Evolutionary conservation across 2,329 filamentous ascomycete species (phyloP).

Genomic region (Fusarium mangiferae): DNA sequence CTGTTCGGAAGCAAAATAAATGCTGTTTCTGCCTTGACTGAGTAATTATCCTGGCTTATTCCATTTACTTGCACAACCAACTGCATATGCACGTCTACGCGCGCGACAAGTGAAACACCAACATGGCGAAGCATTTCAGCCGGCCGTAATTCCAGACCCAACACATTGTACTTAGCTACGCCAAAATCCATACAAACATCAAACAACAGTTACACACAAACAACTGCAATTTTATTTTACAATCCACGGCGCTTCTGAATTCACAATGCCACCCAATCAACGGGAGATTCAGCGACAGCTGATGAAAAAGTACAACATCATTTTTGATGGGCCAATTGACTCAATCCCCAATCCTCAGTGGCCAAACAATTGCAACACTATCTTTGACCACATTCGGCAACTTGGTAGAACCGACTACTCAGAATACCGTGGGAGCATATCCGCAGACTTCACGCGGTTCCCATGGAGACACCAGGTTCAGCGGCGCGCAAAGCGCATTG

Average conservation of each 20-base stretch:
- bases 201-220: neutral
- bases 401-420: too few relatives aligned
- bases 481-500: too few relatives aligned
- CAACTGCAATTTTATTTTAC: neutral
- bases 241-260: neutral
- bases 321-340: neutral
- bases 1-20: fast-evolving
- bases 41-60: too few relatives aligned
- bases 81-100: neutral
- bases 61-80: neutral
- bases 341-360: neutral
- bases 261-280: neutral
- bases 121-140: neutral
- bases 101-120: constrained; percentile 1
- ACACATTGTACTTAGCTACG: neutral
- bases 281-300: neutral
- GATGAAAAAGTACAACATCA: neutral
- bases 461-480: too few relatives aligned
- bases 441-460: too few relatives aligned
- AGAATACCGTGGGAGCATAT: too few relatives aligned
- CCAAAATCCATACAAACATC: neutral
- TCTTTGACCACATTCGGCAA: too few relatives aligned
- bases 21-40: fast-evolving
- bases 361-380: neutral
- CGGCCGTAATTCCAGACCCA: neutral